Percentiles rank a stretch among this genome's conserved stretches.
Evolutionary conservation across 306 rosid genomes (phyloP).

Genomic region (Abrus pulchellus): DNA sequence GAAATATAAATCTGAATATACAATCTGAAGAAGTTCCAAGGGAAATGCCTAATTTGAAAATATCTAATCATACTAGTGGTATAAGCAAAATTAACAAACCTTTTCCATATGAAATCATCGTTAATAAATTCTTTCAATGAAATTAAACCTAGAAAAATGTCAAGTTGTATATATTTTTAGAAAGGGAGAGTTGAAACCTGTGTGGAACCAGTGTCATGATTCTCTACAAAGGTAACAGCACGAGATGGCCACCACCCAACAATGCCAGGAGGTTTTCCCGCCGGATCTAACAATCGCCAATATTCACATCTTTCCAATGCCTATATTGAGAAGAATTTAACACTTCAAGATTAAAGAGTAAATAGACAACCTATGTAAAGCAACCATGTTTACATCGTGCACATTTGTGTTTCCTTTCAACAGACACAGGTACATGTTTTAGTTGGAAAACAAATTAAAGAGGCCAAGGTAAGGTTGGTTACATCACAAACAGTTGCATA

Average conservation of each 20-base stretch:
- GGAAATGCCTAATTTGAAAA: slow-evolving; percentile 26
- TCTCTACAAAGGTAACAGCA: slow-evolving; percentile 90
- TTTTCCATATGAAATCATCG: slow-evolving; percentile 8
- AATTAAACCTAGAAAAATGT: slow-evolving; percentile 6
- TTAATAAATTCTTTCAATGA: slow-evolving; percentile 9
- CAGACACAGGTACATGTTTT: not conserved
- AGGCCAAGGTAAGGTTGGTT: slow-evolving; percentile 20
- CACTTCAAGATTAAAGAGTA: not conserved
- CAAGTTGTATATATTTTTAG: slow-evolving; percentile 10
- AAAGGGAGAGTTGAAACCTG: slow-evolving; percentile 68
- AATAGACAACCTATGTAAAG: slow-evolving; percentile 4
- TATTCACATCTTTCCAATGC: slow-evolving; percentile 84
- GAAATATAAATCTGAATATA: not conserved
- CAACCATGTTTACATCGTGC: not conserved
- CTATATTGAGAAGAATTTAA: slow-evolving; percentile 51
- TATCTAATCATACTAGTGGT: not conserved
- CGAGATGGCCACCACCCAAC: slow-evolving; percentile 99
- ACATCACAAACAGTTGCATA: slow-evolving; percentile 14
- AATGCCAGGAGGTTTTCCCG: slow-evolving; percentile 90
- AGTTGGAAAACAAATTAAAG: slow-evolving; percentile 8
- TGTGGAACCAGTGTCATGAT: slow-evolving; percentile 97
- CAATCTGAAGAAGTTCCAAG: slow-evolving; percentile 20
- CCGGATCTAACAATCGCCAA: slow-evolving; percentile 84
- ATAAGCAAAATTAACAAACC: not conserved
- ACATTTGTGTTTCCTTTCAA: not conserved